A percentile compares a stretch with the other conserved stretches of the same genome.
These are phyloP conservation scores for Cercospora sp. DNA, from an alignment of 2,329 filamentous ascomycete genomes.

Conservation along the genomic window DNA sequence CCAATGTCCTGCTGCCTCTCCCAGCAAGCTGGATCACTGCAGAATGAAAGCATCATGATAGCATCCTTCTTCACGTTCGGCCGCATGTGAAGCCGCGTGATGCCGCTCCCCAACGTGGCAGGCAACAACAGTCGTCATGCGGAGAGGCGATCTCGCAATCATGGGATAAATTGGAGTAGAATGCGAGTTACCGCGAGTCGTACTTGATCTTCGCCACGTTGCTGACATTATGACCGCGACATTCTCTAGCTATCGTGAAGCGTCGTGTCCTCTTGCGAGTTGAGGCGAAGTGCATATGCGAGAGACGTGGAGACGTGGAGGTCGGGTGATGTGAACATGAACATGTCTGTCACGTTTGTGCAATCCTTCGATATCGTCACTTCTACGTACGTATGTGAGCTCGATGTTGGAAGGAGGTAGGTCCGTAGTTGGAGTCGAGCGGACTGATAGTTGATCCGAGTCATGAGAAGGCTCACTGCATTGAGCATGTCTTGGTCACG, in stretches of 20 bases:
- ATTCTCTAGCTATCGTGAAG: background rate
- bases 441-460: background rate
- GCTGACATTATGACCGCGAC: background rate
- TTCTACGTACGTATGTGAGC: constrained; percentile 5
- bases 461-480: background rate
- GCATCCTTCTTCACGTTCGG: background rate
- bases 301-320: background rate
- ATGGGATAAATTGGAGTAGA: background rate
- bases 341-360: background rate
- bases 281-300: constrained; percentile 4
- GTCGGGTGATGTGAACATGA: background rate
- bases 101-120: background rate
- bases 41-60: constrained; percentile 9
- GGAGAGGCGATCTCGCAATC: constrained; percentile 1
- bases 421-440: background rate
- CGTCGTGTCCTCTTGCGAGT: background rate
- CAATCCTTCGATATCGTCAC: constrained; percentile 15
- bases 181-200: background rate
- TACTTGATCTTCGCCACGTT: background rate
- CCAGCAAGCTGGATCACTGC: background rate
- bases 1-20: background rate
- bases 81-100: background rate
- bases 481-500: background rate
- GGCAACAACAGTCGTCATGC: constrained; percentile 4
- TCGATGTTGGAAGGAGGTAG: no score